Conservation (phyloP, 306 rosid genomes). For the Cucumis hystrix region DNA sequence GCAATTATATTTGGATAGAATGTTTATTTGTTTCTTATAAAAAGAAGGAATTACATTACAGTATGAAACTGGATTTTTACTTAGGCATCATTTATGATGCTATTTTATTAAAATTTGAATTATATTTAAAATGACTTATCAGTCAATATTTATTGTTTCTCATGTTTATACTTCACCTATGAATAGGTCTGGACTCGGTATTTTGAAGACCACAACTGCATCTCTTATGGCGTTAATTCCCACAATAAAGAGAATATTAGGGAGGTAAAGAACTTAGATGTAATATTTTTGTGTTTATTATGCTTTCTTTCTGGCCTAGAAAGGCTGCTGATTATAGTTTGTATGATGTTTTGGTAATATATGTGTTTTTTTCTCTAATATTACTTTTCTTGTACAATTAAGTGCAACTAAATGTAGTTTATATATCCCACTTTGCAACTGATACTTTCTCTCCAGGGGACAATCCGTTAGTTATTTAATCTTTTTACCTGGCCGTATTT, state of each 20-base stretch:
- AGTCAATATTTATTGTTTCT: neutral
- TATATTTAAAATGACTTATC: neutral
- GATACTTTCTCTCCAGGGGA: neutral
- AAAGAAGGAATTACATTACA: neutral
- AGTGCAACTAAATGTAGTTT: neutral
- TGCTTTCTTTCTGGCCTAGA: neutral
- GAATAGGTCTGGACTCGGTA: conserved; percentile 54
- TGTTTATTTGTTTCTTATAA: neutral
- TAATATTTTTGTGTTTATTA: conserved; percentile 4
- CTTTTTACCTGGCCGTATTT: neutral
- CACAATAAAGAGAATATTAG: conserved; percentile 60
- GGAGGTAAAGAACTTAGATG: conserved; percentile 38
- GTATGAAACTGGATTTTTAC: neutral
- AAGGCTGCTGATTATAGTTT: neutral
- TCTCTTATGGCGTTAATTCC: conserved; percentile 61
- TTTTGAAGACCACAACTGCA: conserved; percentile 34
- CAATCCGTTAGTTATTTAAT: neutral
- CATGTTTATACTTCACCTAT: neutral
- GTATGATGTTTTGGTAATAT: neutral
- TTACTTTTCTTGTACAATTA: neutral
- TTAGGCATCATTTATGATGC: neutral
- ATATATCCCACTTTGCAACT: neutral
- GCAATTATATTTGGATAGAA: neutral
- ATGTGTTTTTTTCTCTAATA: neutral
- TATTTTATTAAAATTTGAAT: neutral